Evolutionary conservation across 257 asterid genomes (phyloP).

Genomic region (Henckelia pumila): DNA sequence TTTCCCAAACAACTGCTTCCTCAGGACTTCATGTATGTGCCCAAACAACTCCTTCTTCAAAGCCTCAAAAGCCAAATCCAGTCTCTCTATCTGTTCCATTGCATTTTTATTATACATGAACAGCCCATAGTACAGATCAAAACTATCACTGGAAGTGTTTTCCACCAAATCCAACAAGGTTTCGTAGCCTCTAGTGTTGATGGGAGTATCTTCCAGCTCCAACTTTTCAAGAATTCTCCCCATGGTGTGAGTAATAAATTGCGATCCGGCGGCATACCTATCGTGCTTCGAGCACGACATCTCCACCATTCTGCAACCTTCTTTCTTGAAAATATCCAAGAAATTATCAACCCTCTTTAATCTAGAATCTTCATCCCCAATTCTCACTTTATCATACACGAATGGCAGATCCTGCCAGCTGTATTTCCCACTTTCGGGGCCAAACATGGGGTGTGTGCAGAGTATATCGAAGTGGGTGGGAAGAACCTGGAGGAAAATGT

Average conservation of each 20-base stretch:
- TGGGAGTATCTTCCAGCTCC: slow-evolving; percentile 58
- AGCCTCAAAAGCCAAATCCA: slow-evolving; percentile 74
- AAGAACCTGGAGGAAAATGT: slow-evolving; percentile 50
- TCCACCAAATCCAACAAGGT: slow-evolving; percentile 72
- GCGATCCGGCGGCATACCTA: slow-evolving; percentile 70
- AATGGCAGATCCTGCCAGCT: slow-evolving; percentile 61
- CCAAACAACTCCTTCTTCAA: slow-evolving; percentile 78
- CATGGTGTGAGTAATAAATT: slow-evolving; percentile 77
- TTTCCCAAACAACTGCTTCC: slow-evolving; percentile 76
- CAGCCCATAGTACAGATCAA: slow-evolving; percentile 75
- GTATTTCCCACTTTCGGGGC: slow-evolving; percentile 80
- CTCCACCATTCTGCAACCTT: slow-evolving; percentile 83
- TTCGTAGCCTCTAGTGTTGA: slow-evolving; percentile 80
- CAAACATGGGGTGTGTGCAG: slow-evolving; percentile 93
- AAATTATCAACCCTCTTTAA: slow-evolving; percentile 46
- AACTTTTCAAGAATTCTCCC: slow-evolving; percentile 79
- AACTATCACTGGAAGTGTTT: slow-evolving; percentile 74
- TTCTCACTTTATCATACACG: slow-evolving; percentile 68
- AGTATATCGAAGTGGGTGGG: slow-evolving; percentile 70
- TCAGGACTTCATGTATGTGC: slow-evolving; percentile 63
- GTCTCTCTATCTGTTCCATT: slow-evolving; percentile 71
- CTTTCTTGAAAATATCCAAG: slow-evolving; percentile 61
- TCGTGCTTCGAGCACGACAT: slow-evolving; percentile 84
- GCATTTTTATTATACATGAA: slow-evolving; percentile 78
- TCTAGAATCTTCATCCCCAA: slow-evolving; percentile 57